Base-by-base conservation (phyloP, 1,139 yeast genomes). In the Geotrichum candidum region DNA sequence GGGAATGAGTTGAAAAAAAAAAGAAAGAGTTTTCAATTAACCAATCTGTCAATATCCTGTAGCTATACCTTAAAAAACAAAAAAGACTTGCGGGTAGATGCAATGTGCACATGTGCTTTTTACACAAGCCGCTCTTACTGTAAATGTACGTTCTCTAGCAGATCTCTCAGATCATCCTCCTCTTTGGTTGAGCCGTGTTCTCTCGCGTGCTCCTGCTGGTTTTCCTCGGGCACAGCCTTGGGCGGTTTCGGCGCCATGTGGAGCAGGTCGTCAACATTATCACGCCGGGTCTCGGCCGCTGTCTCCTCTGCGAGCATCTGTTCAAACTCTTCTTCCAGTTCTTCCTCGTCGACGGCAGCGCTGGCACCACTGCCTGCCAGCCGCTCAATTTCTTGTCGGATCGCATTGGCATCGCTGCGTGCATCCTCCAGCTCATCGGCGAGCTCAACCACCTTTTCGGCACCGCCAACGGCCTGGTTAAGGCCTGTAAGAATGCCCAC, bases 401-500 rank as follows among this genome's bases (percentile, higher is more conserved):
- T 70, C 54, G 67, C 75, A 57, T 75, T 76, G 2, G 75, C 68
- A 51, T 70, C 73, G 11, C 66, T 72, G 7, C 67, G 63, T 46
- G 69, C 72, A n/a, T 75, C 77, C 22, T 68, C 68, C 51, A 77
- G 60, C 57, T 66, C 66, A 50, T 76, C 79, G 67, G 74, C 68
- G 31, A 76, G 66, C 29, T 71, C 71, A 15, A 73, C 73, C 11
- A 75, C 77, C 58, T 69, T 66, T 53, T 76, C 79, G 7, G 69
- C 73, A 4, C 74, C 75, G 1, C 77, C 76, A 33, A 71, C 68
- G 7, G 69, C 67, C 53, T 65, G 61, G 64, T 77, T 76, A 57
- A 76, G 67, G 45, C 66, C 58, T 46, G 67, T 64, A 45, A 77
- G 68, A 54, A 76, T 68, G 45, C 62, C 63, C 2, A 71, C 69